Percentiles rank a stretch among this genome's conserved stretches.
phyloP scores from a whole-genome alignment of 768 basidiomycete species.

The Inosperma sp. region DNA sequence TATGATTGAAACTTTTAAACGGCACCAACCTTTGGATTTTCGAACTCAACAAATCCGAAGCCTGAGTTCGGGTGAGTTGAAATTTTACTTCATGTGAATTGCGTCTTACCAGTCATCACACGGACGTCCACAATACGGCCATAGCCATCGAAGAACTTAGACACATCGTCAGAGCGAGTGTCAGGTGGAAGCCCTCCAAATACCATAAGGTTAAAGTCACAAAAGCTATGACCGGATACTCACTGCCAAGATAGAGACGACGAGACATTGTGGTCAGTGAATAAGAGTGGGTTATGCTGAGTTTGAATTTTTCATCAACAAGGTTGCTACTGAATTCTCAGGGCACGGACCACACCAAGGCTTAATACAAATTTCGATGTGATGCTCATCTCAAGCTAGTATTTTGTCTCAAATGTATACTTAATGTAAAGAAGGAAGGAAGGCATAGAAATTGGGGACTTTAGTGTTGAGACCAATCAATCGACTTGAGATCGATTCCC shows the following conservation, averaged over 20 bases:
- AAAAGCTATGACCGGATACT: conserved; percentile 21
- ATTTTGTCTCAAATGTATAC: conserved; percentile 4
- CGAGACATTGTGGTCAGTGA: conserved; percentile 63
- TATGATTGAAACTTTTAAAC: background rate
- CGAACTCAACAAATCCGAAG: conserved; percentile 97
- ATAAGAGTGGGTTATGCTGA: conserved; percentile 34
- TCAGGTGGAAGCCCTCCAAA: conserved; percentile 73
- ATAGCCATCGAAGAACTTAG: conserved; percentile 86
- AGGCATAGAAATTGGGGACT: background rate
- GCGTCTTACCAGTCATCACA: conserved; percentile 94
- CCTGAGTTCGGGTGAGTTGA: conserved; percentile 39
- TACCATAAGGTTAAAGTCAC: background rate
- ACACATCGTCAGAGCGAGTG: conserved; percentile 77
- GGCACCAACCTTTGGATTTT: conserved; percentile 61
- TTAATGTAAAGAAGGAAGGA: conserved; percentile 12
- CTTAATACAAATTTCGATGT: background rate
- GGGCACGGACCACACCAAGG: conserved; percentile 39
- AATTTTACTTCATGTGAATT: background rate
- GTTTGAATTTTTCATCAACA: conserved; percentile 39
- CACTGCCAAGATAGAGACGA: conserved; percentile 85
- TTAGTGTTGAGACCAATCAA: conserved; percentile 91
- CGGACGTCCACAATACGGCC: conserved; percentile 87
- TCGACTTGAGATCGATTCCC: conserved; percentile 92
- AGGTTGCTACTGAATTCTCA: conserved; percentile 26
- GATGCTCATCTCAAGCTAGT: too few relatives aligned